Percentiles rank a stretch among this genome's conserved stretches.
Evolutionary conservation across 352 stramenopile species (phyloP).

Genomic region (Phytopythium sindhum): DNA sequence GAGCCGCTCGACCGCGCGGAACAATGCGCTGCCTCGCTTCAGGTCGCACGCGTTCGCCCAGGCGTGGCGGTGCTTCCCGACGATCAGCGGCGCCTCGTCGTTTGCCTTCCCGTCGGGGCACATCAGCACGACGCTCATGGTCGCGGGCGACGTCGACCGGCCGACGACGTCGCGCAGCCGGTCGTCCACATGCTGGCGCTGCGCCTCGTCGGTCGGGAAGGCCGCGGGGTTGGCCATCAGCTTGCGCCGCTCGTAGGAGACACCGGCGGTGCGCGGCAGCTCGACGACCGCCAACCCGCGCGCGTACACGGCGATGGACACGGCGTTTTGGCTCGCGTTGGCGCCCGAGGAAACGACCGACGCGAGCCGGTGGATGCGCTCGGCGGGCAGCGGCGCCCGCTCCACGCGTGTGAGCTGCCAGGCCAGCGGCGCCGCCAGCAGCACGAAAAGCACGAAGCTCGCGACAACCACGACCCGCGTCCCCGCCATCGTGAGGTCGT

Average conservation of each 20-base stretch:
- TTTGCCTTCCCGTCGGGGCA: slow-evolving; percentile 22
- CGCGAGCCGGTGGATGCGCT: slow-evolving; percentile 54
- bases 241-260: background rate
- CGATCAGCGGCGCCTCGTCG: slow-evolving; percentile 21
- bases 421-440: slow-evolving; percentile 55
- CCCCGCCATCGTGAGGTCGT: slow-evolving; percentile 40
- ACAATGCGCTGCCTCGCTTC: slow-evolving; percentile 19
- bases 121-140: slow-evolving; percentile 43
- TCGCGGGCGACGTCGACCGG: background rate
- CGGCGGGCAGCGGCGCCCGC: slow-evolving; percentile 46
- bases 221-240: slow-evolving; percentile 2
- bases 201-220: background rate
- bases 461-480: slow-evolving; percentile 74
- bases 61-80: slow-evolving; percentile 68
- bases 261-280: background rate
- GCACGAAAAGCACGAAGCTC: slow-evolving; percentile 69
- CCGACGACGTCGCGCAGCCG: slow-evolving; percentile 10
- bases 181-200: slow-evolving; percentile 29
- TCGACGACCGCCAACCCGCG: slow-evolving; percentile 7
- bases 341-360: slow-evolving; percentile 6
- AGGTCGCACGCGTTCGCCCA: slow-evolving; percentile 41
- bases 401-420: slow-evolving; percentile 70
- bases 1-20: slow-evolving; percentile 34
- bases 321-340: background rate
- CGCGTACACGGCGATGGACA: slow-evolving; percentile 13